Evolutionary conservation across 2,329 filamentous ascomycete species (phyloP), one percentile per base, ranked within the genome.

Genomic region (Cordyceps cicadae): DNA sequence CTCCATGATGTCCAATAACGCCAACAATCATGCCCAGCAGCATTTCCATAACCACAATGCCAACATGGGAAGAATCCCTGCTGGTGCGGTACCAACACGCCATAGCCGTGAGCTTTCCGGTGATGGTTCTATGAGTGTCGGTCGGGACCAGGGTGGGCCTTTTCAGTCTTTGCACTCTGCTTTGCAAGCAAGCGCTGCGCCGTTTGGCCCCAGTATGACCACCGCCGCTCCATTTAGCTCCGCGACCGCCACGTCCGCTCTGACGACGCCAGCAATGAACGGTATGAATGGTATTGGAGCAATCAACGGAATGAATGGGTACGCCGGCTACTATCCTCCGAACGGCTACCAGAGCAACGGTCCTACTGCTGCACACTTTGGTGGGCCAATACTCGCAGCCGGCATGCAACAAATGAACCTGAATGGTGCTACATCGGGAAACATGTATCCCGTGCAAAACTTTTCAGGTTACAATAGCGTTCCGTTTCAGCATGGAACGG

Each of bases 11-110:
- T 72, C 72, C 39, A 70, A 71, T 68, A 81, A 78, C 63, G 76
- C 79, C 62, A 84, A 84, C 71, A 82, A 81, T 63, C 82, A 85
- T 67, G 82, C 82, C 3, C 81, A 84, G 72, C 81, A 85, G 73
- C 82, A 85, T 66, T 80, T 85, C 57, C 89, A 89, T 70, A 85
- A 92, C 66, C 90, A 93, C 75, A 93, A 92, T 71, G 87, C 87
- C 43, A 94, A 85, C 71, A 81, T 94, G 63, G 90, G 91, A 57
- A 88, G 90, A 59, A 90, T 92, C 68, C 89, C 90, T 37, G 80
- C 82, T 50, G 85, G 85, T 61, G 84, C 80, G 21, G 74, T 88
- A 58, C 81, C 81, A 60, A 83, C 84, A 67, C 87, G 88, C 63
- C 88, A 92, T 70, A 89, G 81, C 71, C 87, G 89, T 62, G 89